phyloP scores from a whole-genome alignment of 345 rosid species.

The Carallia pectinifolia region DNA sequence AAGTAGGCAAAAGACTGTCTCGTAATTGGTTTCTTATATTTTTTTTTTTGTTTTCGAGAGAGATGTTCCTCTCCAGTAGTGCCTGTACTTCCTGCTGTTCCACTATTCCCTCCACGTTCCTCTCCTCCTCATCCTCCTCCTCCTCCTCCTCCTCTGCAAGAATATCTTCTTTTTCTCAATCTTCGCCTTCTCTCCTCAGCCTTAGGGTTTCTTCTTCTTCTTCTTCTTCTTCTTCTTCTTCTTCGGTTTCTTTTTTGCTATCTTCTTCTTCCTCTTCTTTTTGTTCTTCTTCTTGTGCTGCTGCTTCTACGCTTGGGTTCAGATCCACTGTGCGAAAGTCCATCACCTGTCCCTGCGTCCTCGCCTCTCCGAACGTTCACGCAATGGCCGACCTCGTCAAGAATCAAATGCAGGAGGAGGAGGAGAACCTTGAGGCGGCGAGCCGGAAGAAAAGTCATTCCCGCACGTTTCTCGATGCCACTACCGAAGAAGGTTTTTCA shows the following conservation, averaged over 20 bases:
- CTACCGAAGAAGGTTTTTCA: conserved; percentile 61
- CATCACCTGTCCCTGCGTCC: conserved; percentile 28
- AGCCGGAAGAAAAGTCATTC: conserved; percentile 38
- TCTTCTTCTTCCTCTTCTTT: conserved; percentile 8
- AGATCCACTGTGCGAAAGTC: conserved; percentile 36
- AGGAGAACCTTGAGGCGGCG: background rate
- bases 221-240: background rate
- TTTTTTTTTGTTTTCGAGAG: background rate
- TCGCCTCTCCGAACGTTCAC: conserved; percentile 31
- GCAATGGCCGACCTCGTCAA: conserved; percentile 69
- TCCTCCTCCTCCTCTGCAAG: background rate
- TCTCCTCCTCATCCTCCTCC: background rate
- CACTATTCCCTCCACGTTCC: background rate
- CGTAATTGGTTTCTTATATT: background rate
- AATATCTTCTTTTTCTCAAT: background rate
- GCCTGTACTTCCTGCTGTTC: background rate
- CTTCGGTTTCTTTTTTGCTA: conserved; percentile 11
- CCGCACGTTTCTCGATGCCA: conserved; percentile 70
- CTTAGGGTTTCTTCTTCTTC: conserved; percentile 23
- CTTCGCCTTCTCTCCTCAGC: conserved; percentile 1
- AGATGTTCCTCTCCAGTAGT: conserved; percentile 5
- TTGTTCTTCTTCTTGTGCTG: background rate
- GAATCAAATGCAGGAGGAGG: conserved; percentile 38
- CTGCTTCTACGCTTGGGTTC: conserved; percentile 18
- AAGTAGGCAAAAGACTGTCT: no score